Evolutionary conservation across 345 rosid species (phyloP), one percentile per base, ranked within the genome.

Genomic region (Psidium friedrichsthalianum): DNA sequence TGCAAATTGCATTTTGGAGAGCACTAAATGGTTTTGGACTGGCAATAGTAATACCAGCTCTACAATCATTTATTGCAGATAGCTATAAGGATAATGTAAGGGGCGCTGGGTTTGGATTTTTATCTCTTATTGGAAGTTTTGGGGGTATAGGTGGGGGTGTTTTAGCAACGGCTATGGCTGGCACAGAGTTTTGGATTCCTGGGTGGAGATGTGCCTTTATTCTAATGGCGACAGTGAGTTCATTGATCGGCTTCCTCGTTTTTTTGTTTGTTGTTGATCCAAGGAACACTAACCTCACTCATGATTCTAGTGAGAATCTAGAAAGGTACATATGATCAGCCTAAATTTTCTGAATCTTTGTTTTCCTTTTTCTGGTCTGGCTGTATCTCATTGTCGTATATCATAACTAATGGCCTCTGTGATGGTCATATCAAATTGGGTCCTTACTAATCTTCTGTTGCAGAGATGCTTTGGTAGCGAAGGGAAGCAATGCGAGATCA

Each of bases 61-160:
- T 97, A 44, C 98, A 97, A 82, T 97, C 99, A 44, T 97, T 95
- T 51, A 95, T 97, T 22, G 99, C 99, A 29, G 99, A 97, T 91
- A 95, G 98, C 86, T 97, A 96, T 61, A 91, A 58, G 84, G 98
- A 95, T 88, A 92, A 92, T 76, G 94, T 91, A 12, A 93, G 98
- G 86, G 99, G 99, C 29, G 90, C 98, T 29, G 99, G 98, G 59
- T 97, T 97, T 36, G 98, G 99, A 69, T 56, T 97, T 91, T 85
- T 95, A 69, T 94, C 86, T 89, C 94, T 97, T 78, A 89, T 97
- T 84, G 99, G 99, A 64, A 89, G 92, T 1, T 82, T 95, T 47
- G 99, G 99, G 84, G 99, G 98, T 81, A 93, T 93, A 29, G 98
- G 99, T 85, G 99, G 99, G 54, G 98, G 98, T 80, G 98, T 96